A percentile compares a stretch with the other conserved stretches of the same genome.
phyloP scores from a whole-genome alignment of 2,329 filamentous ascomycete species.

The Geoglossum cookeanum region DNA sequence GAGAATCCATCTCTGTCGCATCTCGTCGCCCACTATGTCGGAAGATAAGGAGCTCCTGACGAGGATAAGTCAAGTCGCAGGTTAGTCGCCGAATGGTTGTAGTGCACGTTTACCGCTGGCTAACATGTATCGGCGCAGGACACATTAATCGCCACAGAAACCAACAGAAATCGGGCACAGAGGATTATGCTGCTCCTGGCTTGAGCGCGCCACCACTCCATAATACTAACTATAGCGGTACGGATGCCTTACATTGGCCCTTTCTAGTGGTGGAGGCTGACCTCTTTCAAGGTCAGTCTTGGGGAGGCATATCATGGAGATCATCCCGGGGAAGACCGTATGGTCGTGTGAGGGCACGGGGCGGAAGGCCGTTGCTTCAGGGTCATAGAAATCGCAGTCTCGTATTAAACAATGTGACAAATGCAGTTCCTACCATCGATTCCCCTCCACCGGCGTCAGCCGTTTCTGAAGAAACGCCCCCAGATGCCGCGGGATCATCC shows the following conservation, averaged over 20 bases:
- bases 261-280: background rate
- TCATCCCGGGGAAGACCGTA: conserved; percentile 13
- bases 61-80: conserved; percentile 37
- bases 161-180: conserved; percentile 24
- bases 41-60: conserved; percentile 36
- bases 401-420: conserved; percentile 35
- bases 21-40: conserved; percentile 20
- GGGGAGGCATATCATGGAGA: conserved; percentile 11
- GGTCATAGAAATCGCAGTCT: conserved; percentile 39
- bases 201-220: background rate
- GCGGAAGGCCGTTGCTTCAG: conserved; percentile 19
- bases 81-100: conserved; percentile 19
- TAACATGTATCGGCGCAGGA: conserved; percentile 26
- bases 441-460: background rate
- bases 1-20: background rate
- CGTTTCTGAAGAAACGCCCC: background rate
- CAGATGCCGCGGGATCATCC: conserved; percentile 9
- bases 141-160: conserved; percentile 68
- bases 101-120: background rate
- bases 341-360: conserved; percentile 18
- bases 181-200: background rate
- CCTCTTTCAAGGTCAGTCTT: conserved; percentile 6
- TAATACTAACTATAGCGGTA: background rate
- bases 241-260: background rate
- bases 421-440: conserved; percentile 1